These are phyloP conservation scores for Phoma sp. DNA, from an alignment of 2,329 filamentous ascomycete species.

Conservation along the genomic window DNA sequence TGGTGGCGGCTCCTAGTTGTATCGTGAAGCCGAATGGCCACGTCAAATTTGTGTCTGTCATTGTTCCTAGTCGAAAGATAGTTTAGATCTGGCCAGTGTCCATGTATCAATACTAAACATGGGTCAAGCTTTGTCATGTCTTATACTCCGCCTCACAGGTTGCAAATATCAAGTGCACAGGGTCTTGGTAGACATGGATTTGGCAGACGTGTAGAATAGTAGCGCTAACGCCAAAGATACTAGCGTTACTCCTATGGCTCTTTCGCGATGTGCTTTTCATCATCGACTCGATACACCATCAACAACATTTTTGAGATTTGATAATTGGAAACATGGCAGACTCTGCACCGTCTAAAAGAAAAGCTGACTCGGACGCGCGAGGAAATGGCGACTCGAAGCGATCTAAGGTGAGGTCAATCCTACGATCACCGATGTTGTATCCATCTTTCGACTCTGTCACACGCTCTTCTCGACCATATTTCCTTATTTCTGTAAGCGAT, in stretches of 20 bases:
- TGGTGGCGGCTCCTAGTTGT: too few species aligned
- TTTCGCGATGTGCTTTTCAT: background rate
- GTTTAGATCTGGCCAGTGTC: too few species aligned
- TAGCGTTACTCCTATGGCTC: background rate
- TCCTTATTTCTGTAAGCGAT: conserved; percentile 19
- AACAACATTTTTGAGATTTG: background rate
- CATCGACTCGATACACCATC: background rate
- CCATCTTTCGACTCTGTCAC: conserved; percentile 11
- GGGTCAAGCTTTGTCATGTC: too few species aligned
- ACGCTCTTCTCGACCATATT: conserved; percentile 26
- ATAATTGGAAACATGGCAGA: conserved; percentile 22
- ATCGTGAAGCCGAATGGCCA: too few species aligned
- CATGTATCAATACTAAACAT: too few species aligned
- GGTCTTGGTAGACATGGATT: too few species aligned
- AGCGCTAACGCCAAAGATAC: background rate
- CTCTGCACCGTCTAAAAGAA: conserved; percentile 43
- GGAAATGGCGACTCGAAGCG: conserved; percentile 42
- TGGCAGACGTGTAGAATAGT: background rate
- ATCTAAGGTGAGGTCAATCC: conserved; percentile 44
- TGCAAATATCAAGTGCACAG: too few species aligned
- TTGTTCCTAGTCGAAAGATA: too few species aligned
- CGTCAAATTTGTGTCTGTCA: too few species aligned
- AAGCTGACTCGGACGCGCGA: conserved; percentile 39
- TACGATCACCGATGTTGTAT: conserved; percentile 16
- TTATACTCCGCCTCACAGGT: too few species aligned